Evolutionary conservation across 2,329 filamentous ascomycete genomes (phyloP), one percentile per base, ranked within the genome.

Genomic region (Geoglossum cookeanum): DNA sequence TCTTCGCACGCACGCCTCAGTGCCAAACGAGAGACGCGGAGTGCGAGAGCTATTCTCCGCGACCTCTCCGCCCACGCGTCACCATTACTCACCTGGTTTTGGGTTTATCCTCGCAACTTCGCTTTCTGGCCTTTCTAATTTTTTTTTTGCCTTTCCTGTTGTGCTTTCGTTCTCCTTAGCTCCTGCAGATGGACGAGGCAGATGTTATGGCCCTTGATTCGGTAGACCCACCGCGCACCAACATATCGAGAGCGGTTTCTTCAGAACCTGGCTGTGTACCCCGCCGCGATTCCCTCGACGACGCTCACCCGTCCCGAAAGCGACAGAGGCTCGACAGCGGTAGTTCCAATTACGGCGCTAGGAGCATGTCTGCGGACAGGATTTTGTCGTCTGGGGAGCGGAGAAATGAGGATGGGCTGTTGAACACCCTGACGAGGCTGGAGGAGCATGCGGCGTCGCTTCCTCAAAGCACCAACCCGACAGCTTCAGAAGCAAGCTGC

Each of bases 231-330:
- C 51, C 59, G 45, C 57, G 57, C 32, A 49, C 29, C 32, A 53
- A 53, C 49, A 45, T 49, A 22, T 33, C 57, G 30, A 15, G 52
- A 45, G 53, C 53, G 35, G 42, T 37, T 4, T 60, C 60, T 58
- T 61, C 62, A 57, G 63, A 64, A 59, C 63, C 63, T 35, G 57
- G 59, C 47, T 53, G 49, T n/a, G 60, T 59, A 48, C 62, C 62
- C 55, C 62, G 63, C 54, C 60, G 63, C 57, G 63, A 64, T 59
- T 63, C 63, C n/a, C 62, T 58, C 54, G 63, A 64, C 58, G 63
- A 64, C 60, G 60, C 60, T 56, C 62, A 64, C 42, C 58, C 62
- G 42, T 57, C 62, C 15, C 60, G 72, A 61, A 74, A 74, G 67
- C 71, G 72, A 59, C 72, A 71, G 61, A 57, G 57, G 32, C 44